Evolutionary conservation across 768 basidiomycete species (phyloP), one percentile per base, ranked within the genome.

Genomic region (Roridomyces roridus): DNA sequence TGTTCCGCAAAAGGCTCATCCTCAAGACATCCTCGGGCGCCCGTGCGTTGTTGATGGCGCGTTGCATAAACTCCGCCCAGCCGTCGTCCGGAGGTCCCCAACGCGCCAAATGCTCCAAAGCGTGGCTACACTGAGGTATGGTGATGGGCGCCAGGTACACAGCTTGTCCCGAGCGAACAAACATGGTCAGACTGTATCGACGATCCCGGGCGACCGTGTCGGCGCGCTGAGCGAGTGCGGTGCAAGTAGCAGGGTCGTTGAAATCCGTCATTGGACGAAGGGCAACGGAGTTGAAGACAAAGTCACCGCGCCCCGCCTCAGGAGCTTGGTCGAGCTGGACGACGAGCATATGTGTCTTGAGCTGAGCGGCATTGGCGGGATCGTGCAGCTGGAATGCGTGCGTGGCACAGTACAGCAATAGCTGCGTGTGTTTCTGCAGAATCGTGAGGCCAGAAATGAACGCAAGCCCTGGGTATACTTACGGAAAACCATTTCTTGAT

Each of bases 401-500:
- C 12, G 35, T 53, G 1, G 23, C 60, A 20, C 8, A 21, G 41
- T 61, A 61, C 8, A 52, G 20, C 40, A 61, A 23, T 9, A 57
- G 12, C n/a, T 56, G 52, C 4, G 60, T 61, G 36, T 57, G 60
- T 41, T 61, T 61, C 60, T 61, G 45, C 6, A 25, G 11, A 31
- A 35, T 26, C 18, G 39, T 26, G 11, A 3, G 35, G 12, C 25
- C 5, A 23, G 12, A 36, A 23, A 4, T 41, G 12, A 31, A 23
- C n/a, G 4, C 10, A 24, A 7, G 12, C 14, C 7, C n/a, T 18
- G 23, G 26, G 28, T 51, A 11, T 10, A 53, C 55, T 37, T 15
- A 57, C 60, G 12, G 45, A 40, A 21, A 57, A 61, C 55, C 60
- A 61, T 21, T 49, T 61, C 29, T 61, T 61, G 20, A 61, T 52